Evolutionary conservation across 176 grass and related monocot species (phyloP), one percentile per base, ranked within the genome.

Genomic region (Eremochloa ophiuroides): DNA sequence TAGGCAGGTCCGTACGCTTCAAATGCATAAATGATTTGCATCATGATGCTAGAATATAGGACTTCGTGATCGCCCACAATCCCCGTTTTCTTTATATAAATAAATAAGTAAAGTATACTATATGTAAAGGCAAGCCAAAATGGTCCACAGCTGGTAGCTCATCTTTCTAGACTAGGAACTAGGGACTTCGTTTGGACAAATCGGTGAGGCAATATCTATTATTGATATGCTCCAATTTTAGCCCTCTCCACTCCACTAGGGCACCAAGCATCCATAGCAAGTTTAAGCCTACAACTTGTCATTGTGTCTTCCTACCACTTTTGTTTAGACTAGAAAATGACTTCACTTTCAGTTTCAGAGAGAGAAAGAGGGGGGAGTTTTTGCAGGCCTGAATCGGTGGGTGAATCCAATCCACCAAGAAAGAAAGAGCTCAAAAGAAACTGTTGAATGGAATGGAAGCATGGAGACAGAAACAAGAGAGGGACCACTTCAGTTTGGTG

Each of bases 301-400:
- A n/a, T 50, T 43, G 7, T 39, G n/a, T 41, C 40, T 72, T 72
- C 16, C 58, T 58, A 44, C 73, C 46, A 37, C 69, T 60, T 87
- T 60, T 26, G 78, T 67, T 30, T n/a, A 39, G n/a, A 60, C 62
- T 60, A 46, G 63, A 76, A 75, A 80, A 86, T 34, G 76, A 80
- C 77, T 16, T 16, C 27, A 33, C 64, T 70, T 71, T 69, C 26
- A 42, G 37, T 62, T 78, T 69, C 18, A 42, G 37, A 69, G 40
- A 10, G 14, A 64, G 41, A 6, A 0, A 15, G 2, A 16, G 13
- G 6, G 14, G 4, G 43, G 66, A 71, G 27, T 27, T 85, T 50
- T 43, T 62, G 42, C 11, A 38, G 25, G 29, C 64, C 28, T 78
- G 56, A 60, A 27, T 35, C 34, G n/a, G n/a, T n/a, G n/a, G n/a